A percentile compares a stretch with the other conserved stretches of the same genome.
Conservation (phyloP, 768 basidiomycete species). For the Auricularia cornea region DNA sequence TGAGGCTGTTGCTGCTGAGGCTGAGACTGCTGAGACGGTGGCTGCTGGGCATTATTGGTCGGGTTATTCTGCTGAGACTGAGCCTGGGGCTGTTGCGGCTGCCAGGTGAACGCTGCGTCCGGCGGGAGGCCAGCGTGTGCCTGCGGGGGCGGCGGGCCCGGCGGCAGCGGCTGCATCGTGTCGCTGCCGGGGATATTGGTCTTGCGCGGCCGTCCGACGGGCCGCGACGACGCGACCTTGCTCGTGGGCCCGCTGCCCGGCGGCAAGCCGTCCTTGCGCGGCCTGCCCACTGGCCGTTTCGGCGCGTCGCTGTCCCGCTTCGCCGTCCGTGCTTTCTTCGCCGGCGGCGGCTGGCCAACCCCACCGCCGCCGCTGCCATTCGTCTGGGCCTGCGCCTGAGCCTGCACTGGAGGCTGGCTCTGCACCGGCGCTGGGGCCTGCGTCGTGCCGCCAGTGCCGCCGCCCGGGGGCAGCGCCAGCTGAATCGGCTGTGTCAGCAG, state of each 20-base stretch:
- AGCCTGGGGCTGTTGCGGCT: not conserved
- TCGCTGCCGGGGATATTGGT: not conserved
- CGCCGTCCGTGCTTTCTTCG: not conserved
- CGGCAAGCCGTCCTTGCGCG: constrained; percentile 73
- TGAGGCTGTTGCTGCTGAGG: too few relatives aligned
- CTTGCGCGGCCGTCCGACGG: constrained; percentile 33
- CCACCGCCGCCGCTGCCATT: not conserved
- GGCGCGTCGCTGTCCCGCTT: not conserved
- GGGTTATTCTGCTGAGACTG: not conserved
- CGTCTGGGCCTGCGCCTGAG: too few relatives aligned
- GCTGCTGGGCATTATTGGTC: not conserved
- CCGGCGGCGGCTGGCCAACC: not conserved
- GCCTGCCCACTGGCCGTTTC: constrained; percentile 73
- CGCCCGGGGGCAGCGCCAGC: not conserved
- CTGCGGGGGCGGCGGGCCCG: not conserved
- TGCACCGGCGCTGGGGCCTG: too few relatives aligned
- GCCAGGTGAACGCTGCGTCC: not conserved
- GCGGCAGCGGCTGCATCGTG: not conserved
- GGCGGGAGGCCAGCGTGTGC: not conserved
- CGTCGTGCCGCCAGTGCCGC: not conserved
- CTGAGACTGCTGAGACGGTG: not conserved
- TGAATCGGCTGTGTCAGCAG: not conserved
- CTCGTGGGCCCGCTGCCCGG: constrained; percentile 52
- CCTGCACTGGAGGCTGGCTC: too few relatives aligned
- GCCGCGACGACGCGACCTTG: constrained; percentile 13